These are phyloP conservation scores for Lodderomyces margitis DNA, from an alignment of 1,139 yeast genomes.

Conservation along the genomic window DNA sequence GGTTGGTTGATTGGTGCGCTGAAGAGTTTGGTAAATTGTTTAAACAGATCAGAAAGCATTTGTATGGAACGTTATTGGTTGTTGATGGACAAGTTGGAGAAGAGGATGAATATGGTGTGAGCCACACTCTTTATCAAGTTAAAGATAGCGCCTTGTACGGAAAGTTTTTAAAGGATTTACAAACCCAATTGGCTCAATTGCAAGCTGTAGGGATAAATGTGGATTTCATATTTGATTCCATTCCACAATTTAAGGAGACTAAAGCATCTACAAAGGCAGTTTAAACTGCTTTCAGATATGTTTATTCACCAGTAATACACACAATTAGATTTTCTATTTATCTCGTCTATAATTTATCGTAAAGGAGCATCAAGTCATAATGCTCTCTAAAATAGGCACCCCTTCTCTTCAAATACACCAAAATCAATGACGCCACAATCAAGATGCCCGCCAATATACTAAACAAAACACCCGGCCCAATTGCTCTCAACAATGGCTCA, in stretches of 20 bases:
- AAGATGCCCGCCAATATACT: conserved; percentile 64
- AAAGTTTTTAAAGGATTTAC: conserved; percentile 53
- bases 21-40: conserved; percentile 64
- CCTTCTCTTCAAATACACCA: conserved; percentile 51
- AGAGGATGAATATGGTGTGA: conserved; percentile 18
- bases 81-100: conserved; percentile 22
- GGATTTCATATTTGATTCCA: conserved; percentile 54
- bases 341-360: conserved; percentile 39
- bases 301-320: conserved; percentile 1
- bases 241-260: too few relatives aligned
- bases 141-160: conserved; percentile 30
- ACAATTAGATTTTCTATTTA: background rate
- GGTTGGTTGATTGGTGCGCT: conserved; percentile 63
- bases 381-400: conserved; percentile 67
- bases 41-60: conserved; percentile 60
- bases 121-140: conserved; percentile 22
- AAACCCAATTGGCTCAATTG: conserved; percentile 60
- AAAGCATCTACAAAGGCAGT: too few relatives aligned
- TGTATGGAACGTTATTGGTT: conserved; percentile 58
- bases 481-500: conserved; percentile 60
- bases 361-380: conserved; percentile 58
- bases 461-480: conserved; percentile 72
- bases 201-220: conserved; percentile 71
- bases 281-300: too few relatives aligned
- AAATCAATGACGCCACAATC: conserved; percentile 38